phyloP scores from a whole-genome alignment of 768 basidiomycete genomes.

The Lactifluus echinatus region DNA sequence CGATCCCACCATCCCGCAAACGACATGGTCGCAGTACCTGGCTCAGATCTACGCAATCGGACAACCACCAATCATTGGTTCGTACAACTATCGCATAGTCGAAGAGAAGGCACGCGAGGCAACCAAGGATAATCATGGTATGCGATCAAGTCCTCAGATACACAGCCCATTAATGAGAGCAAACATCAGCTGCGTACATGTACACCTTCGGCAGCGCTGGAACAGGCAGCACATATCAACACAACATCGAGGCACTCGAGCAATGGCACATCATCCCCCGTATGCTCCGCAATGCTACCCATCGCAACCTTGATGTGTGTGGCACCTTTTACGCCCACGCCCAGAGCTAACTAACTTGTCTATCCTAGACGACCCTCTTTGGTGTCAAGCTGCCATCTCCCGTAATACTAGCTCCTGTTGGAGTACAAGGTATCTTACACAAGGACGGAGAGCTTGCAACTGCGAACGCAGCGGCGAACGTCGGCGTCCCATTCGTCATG shows the following conservation, averaged over 20 bases:
- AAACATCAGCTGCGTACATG: constrained; percentile 49
- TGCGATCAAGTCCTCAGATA: constrained; percentile 14
- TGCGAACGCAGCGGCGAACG: constrained; percentile 52
- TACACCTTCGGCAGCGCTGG: constrained; percentile 78
- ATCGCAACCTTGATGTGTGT: constrained; percentile 49
- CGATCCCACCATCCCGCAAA: not conserved
- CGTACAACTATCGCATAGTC: constrained; percentile 52
- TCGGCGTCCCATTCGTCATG: constrained; percentile 63
- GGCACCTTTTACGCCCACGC: constrained; percentile 9
- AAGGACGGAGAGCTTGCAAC: constrained; percentile 63
- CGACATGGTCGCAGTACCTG: constrained; percentile 11
- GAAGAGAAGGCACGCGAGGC: constrained; percentile 59
- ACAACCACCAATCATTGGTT: constrained; percentile 33
- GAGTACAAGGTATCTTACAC: constrained; percentile 69
- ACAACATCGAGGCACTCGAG: constrained; percentile 56
- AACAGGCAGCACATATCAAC: constrained; percentile 51
- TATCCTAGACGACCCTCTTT: constrained; percentile 54
- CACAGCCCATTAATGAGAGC: not conserved
- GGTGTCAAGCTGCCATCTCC: constrained; percentile 56
- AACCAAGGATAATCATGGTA: constrained; percentile 49
- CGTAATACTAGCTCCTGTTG: constrained; percentile 55
- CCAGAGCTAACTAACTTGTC: not conserved
- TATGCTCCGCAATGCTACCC: constrained; percentile 58
- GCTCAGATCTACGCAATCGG: not conserved
- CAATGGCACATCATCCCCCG: constrained; percentile 72